Base-by-base conservation (phyloP, 495 filamentous ascomycete genomes). In the Collariella sp. region DNA sequence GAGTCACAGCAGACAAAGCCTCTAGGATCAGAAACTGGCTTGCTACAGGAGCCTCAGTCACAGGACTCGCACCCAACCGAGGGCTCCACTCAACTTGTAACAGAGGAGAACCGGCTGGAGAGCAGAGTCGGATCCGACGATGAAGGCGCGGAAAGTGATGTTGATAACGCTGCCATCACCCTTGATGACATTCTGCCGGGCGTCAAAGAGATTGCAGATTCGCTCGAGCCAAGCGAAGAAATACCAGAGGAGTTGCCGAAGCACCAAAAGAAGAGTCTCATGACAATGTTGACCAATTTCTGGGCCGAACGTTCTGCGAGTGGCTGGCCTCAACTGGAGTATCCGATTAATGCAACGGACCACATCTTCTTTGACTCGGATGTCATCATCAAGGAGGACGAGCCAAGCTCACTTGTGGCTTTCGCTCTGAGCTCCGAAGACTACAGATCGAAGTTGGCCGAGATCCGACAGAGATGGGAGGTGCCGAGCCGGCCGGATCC, bases 361-460 rank as follows among this genome's bases (percentile, higher is more conserved):
- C 93, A 99, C 66, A 87, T 97, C 41, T 97, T 96, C 65, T 88
- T 88, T 24, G 94, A 99, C 70, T 94, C 89, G n/a, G 88, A 97
- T 69, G 87, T 99, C 49, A 93, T 99, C 51, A 88, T 99, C 50
- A 83, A 90, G 11, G 93, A 99, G 64, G 93, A 97, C 66, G 93
- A 99, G 68, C 94, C 93, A 3, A 96, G 90, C 68, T 97, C 93
- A 5, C 74, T 99, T 23, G 89, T 99, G 42, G 91, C 93, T 1
- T 91, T 97, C 68, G 89, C 91, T 3, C 72, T 99, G 41, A 86
- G 84, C 52, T 91, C 86, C 1, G 76, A 81, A 43, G 88, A 96
- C 60, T 99, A 99, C 66, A 81, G 80, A 50, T 76, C 76, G 38
- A 96, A 95, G 62, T 72, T 96, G 19, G 72, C 78, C 9, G 79